Evolutionary conservation across 352 stramenopile genomes (phyloP), one percentile per base, ranked within the genome.

Genomic region (Phytophthora aleatoria): DNA sequence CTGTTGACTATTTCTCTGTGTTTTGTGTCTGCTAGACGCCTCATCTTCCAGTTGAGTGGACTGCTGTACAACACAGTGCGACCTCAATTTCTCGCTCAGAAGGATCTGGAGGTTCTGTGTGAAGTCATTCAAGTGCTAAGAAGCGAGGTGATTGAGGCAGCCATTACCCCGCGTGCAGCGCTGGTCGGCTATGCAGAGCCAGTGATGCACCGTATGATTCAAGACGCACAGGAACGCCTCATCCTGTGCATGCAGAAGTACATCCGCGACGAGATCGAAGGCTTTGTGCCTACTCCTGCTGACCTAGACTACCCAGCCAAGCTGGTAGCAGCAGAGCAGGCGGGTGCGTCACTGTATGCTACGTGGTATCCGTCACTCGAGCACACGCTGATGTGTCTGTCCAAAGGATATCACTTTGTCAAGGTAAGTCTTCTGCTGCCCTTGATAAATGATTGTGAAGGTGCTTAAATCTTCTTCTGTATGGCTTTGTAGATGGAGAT

Each of bases 221-320:
- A 92, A 59, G 87, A 95, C 38, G 83, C 85, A 3, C 85, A 94
- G 49, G 87, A 95, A 50, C 83, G 85, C 7, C 66, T 95, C 9
- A 94, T 94, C 41, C 61, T 94, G 16, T 94, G 85, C 59, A 87
- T 92, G 49, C 85, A 95, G 53, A 94, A 89, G 53, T 95, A 81
- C 52, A 90, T 94, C 48, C 83, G 84, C 20, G 85, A 95, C 54
- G 83, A 94, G 38, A 94, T 95, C 36, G 78, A 94, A 62, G 85
- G 81, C 1, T 95, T 93, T 58, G 72, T 71, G 16, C 83, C 85
- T 26, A 77, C 69, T 0, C 6, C 64, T 1, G 60, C 48, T 2
- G 85, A 95, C 38, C 50, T 95, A 13, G 69, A 91, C 55, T 95
- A 95, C 65, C 87, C 87, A 0, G 71, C 83, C 16, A 92, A 92